Base-by-base conservation (phyloP, 2,329 filamentous ascomycete species). In the Colletotrichum acutatum region DNA sequence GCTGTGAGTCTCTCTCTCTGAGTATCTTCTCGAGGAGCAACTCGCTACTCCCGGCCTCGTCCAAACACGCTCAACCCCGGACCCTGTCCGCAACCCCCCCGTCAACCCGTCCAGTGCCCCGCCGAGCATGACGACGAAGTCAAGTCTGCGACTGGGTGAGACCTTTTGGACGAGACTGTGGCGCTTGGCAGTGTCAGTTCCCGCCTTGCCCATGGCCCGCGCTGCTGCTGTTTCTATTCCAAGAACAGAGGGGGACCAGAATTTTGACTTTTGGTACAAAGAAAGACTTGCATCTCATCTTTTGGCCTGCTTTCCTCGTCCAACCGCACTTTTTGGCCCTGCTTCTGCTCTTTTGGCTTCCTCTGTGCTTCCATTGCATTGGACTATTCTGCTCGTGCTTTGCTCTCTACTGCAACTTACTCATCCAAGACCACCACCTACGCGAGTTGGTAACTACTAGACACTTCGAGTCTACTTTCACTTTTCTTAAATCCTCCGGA, bases 151-250 rank as follows among this genome's bases (percentile, higher is more conserved):
- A 73, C 71, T 73, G 60, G 46, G 57, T 73, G 71, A 70, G 66
- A 71, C 66, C 70, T 71, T 65, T 60, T 30, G 34, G 61, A 65
- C 67, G 62, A 66, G 57, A 49, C 64, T 74, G 71, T 64, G 53
- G 71, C 71, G 57, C 71, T 74, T 74, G 71, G 71, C 71, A 72
- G 71, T 74, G 71, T 74, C 71, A 74, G 71, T 53, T 72, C 54
- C 52, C 42, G 42, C 32, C 71, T 54, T 59, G 68, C 59, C 34
- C 71, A 71, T 71, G 71, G 60, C 49, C 70, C 66, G 54, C 16
- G 70, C 70, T 49, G 70, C 65, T 49, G 70, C 70, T 49, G 70
- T 70, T 49, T 37, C 71, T 70, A 73, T 70, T 70, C 66, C 11
- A 37, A 73, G 66, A 73, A 73, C 67, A 32, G 42, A 42, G 54